Percentiles rank a stretch among this genome's conserved stretches.
These are phyloP conservation scores for Sphaerulina populicola DNA, from an alignment of 2,329 filamentous ascomycete genomes.

Conservation along the genomic window DNA sequence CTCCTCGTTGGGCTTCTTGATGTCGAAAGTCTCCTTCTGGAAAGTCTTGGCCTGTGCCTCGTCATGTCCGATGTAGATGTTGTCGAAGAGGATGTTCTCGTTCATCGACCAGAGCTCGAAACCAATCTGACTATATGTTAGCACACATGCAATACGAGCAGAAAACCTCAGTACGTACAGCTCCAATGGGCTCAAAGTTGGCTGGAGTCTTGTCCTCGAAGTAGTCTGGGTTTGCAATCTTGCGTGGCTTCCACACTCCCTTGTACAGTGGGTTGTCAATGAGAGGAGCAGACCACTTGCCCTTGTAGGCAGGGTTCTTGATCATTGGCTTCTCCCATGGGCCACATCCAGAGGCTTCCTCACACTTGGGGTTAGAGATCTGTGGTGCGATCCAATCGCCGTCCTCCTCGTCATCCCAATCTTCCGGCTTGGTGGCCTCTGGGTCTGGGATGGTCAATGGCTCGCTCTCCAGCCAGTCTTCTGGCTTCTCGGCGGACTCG, in stretches of 20 bases:
- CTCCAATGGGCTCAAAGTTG: constrained; percentile 97
- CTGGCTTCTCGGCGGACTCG: constrained; percentile 80
- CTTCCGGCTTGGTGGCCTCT: constrained; percentile 92
- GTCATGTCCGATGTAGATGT: constrained; percentile 99
- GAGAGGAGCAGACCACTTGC: constrained; percentile 88
- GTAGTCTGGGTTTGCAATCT: constrained; percentile 94
- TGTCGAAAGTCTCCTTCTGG: constrained; percentile 77
- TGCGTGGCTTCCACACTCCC: constrained; percentile 85
- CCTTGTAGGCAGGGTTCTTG: constrained; percentile 96
- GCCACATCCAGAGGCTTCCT: constrained; percentile 86
- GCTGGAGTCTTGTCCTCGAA: constrained; percentile 95
- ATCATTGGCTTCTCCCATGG: constrained; percentile 85
- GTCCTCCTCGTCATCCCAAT: constrained; percentile 99
- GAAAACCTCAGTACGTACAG: constrained; percentile 55
- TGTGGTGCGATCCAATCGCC: constrained; percentile 91
- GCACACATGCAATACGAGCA: background rate
- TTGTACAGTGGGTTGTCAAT: constrained; percentile 99
- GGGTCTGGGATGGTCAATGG: constrained; percentile 76
- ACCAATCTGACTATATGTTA: constrained; percentile 57
- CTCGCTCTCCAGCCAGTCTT: constrained; percentile 93
- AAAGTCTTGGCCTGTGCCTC: constrained; percentile 84
- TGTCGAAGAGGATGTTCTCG: constrained; percentile 96
- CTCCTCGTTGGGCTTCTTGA: constrained; percentile 79
- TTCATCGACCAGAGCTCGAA: constrained; percentile 99
- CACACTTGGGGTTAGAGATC: constrained; percentile 91